phyloP scores from a whole-genome alignment of 306 rosid genomes.

The Gillenia trifoliata region DNA sequence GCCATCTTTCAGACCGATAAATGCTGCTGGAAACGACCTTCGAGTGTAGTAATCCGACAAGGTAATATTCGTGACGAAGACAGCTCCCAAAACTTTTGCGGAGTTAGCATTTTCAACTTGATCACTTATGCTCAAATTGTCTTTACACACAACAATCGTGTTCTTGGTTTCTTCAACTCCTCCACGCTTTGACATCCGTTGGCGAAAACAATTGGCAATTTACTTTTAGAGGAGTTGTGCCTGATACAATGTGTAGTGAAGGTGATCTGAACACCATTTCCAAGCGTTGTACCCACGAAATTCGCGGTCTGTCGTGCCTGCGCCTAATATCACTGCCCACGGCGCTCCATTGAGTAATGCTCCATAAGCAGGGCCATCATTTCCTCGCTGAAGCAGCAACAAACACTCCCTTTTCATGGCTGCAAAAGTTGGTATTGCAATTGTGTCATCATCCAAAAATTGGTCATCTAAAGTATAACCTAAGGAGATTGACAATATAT shows the following conservation, averaged over 20 bases:
- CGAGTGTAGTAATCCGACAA: background rate
- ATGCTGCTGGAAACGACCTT: constrained; percentile 6
- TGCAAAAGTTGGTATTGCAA: constrained; percentile 19
- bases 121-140: background rate
- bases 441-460: constrained; percentile 7
- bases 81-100: constrained; percentile 10
- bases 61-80: background rate
- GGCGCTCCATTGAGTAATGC: constrained; percentile 20
- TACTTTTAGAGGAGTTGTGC: background rate
- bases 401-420: constrained; percentile 18
- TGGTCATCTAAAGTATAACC: background rate
- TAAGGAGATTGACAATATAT: constrained; percentile 16
- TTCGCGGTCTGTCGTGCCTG: constrained; percentile 4
- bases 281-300: constrained; percentile 20
- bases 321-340: constrained; percentile 14
- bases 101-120: background rate
- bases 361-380: background rate
- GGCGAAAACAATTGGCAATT: constrained; percentile 3
- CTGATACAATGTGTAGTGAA: constrained; percentile 16
- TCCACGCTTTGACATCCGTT: background rate
- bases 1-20: constrained; percentile 18
- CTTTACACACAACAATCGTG: constrained; percentile 21
- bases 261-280: constrained; percentile 18
- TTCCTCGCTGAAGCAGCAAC: constrained; percentile 12
- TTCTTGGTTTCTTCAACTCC: constrained; percentile 5